Evolutionary conservation across 2,329 filamentous ascomycete species (phyloP).

Genomic region (Ophiostoma novo-ulmi): DNA sequence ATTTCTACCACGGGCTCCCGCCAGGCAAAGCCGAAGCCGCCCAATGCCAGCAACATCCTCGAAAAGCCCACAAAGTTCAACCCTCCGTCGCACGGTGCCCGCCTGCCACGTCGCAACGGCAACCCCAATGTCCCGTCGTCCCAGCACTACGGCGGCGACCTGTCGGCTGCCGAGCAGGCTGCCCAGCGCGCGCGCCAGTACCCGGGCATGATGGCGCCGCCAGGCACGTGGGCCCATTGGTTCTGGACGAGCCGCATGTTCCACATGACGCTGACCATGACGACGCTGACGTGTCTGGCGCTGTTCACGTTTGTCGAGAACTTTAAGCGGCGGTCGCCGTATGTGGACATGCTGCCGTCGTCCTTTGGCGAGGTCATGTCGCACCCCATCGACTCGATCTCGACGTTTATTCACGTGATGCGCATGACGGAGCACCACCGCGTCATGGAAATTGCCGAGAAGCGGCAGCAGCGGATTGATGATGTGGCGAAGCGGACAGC

Average conservation of each 20-base stretch:
- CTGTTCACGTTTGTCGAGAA: slow-evolving; percentile 69
- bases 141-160: slow-evolving; percentile 67
- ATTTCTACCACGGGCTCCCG: slow-evolving; percentile 21
- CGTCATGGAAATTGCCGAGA: slow-evolving; percentile 62
- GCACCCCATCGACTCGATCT: slow-evolving; percentile 63
- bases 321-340: slow-evolving; percentile 74
- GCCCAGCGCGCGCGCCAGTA: slow-evolving; percentile 68
- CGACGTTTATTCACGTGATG: slow-evolving; percentile 65
- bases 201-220: slow-evolving; percentile 81
- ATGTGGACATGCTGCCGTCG: slow-evolving; percentile 69
- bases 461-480: slow-evolving; percentile 67
- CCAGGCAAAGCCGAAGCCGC: slow-evolving; percentile 21
- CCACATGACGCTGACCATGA: slow-evolving; percentile 79
- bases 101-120: slow-evolving; percentile 52
- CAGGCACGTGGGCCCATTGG: slow-evolving; percentile 76
- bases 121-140: slow-evolving; percentile 41
- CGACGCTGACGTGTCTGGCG: slow-evolving; percentile 49
- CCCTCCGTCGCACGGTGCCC: slow-evolving; percentile 79
- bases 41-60: slow-evolving; percentile 48
- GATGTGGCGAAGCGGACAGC: slow-evolving; percentile 82
- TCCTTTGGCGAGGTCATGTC: slow-evolving; percentile 58
- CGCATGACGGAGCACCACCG: slow-evolving; percentile 69
- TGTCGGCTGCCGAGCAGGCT: slow-evolving; percentile 60
- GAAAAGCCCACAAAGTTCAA: slow-evolving; percentile 86
- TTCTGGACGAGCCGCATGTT: slow-evolving; percentile 73